These are phyloP conservation scores for Microcos paniculata DNA, from an alignment of 345 rosid genomes.

Conservation along the genomic window DNA sequence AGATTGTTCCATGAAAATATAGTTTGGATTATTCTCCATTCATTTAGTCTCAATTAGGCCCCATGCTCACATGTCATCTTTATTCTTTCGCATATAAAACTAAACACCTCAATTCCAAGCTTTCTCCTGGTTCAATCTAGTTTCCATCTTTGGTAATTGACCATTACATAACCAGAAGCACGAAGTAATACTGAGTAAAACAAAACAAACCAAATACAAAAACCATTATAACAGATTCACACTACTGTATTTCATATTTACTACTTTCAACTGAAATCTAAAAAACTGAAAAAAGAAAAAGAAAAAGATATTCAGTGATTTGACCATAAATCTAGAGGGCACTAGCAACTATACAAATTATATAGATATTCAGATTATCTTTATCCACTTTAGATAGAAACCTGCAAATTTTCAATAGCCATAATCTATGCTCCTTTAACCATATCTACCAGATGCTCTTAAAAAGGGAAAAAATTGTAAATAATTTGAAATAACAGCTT, in stretches of 20 bases:
- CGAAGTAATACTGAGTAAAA: background rate
- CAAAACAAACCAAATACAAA: background rate
- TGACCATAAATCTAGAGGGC: background rate
- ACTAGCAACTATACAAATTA: background rate
- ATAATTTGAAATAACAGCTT: background rate
- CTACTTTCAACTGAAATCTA: background rate
- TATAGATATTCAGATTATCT: too few species aligned
- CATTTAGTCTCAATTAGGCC: slow-evolving; percentile 10
- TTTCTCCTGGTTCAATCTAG: background rate
- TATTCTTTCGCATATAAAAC: slow-evolving; percentile 10
- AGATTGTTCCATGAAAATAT: slow-evolving; percentile 42
- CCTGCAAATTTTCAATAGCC: too few species aligned
- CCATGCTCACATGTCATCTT: background rate
- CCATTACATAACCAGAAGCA: background rate
- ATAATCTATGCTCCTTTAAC: too few species aligned
- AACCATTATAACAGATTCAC: background rate
- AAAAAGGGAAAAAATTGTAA: background rate
- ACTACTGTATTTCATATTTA: background rate
- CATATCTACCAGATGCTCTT: too few species aligned
- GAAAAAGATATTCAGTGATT: background rate
- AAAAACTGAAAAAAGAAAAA: background rate
- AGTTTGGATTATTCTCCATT: slow-evolving; percentile 9
- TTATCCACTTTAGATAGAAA: too few species aligned
- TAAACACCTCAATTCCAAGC: too few species aligned
- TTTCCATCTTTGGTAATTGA: background rate